A percentile compares a stretch with the other conserved stretches of the same genome.
These are phyloP conservation scores for Tuber aestivum DNA, from an alignment of 495 filamentous ascomycete species.

Conservation along the genomic window DNA sequence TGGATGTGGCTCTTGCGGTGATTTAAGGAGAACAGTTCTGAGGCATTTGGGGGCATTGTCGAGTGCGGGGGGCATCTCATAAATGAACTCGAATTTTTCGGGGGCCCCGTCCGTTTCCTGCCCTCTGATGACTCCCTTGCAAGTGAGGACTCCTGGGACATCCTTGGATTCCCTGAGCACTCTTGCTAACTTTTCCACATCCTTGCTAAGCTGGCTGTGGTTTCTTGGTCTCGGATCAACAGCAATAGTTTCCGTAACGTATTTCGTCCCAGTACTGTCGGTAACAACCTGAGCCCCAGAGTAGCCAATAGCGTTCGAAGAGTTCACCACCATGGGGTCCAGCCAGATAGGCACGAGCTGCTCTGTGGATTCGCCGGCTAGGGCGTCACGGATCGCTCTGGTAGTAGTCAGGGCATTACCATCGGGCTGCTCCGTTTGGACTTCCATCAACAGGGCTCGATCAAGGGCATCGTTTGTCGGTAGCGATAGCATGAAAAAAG, in stretches of 20 bases:
- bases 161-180: conserved; percentile 41
- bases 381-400: conserved; percentile 21
- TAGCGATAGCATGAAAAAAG: conserved; percentile 47
- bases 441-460: conserved; percentile 22
- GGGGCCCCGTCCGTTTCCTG: conserved; percentile 1
- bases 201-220: background rate
- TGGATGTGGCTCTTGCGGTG: conserved; percentile 30
- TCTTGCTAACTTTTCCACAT: conserved; percentile 47
- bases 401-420: conserved; percentile 9
- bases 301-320: conserved; percentile 13
- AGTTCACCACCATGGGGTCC: conserved; percentile 18
- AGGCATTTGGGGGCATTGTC: conserved; percentile 17
- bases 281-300: conserved; percentile 33
- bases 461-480: conserved; percentile 43
- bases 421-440: background rate
- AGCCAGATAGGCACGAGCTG: background rate
- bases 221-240: conserved; percentile 12
- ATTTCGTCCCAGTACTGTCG: conserved; percentile 19
- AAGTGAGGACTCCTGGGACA: conserved; percentile 50
- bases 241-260: background rate
- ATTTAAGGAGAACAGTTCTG: conserved; percentile 37
- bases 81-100: conserved; percentile 27
- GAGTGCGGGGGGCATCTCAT: conserved; percentile 19
- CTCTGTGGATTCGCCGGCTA: background rate
- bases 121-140: conserved; percentile 45